Evolutionary conservation across 2,329 filamentous ascomycete species (phyloP), one percentile per base, ranked within the genome.

Genomic region (Fusarium dimerum): DNA sequence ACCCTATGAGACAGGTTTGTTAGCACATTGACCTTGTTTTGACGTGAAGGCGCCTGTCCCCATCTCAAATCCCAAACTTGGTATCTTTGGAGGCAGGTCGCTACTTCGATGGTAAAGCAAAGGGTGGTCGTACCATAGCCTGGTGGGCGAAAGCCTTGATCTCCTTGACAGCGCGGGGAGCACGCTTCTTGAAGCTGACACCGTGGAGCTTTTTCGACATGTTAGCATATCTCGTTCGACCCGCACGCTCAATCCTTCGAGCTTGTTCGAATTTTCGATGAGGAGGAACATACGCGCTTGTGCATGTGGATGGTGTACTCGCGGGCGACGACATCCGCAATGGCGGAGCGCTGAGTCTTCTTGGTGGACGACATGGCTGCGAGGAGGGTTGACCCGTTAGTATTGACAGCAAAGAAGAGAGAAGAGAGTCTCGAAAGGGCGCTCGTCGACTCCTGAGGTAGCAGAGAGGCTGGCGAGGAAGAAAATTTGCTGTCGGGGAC

Each of bases 221-320:
- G 47, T 62, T 43, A 62, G 57, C 52, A 51, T 18, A 44, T 50
- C 53, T 60, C 26, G 42, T 51, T 51, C 38, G 44, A 18, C 43
- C 8, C 39, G 48, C 30, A 30, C 54, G 47, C 51, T 58, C 50
- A 48, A 10, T 32, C 56, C 41, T 15, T 52, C 45, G 49, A 52
- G 58, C 53, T 55, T 45, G 41, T 43, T 18, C 40, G n/a, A 38
- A 17, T 40, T 48, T 10, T 54, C 13, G 18, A 52, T 26, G 20
- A 50, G 46, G 34, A 45, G 43, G 15, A 58, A 74, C 71, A 53
- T 73, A 75, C 72, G 65, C 93, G 89, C 90, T 96, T 97, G 90
- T 99, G 94, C 72, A 99, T 83, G 87, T 99, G 93, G 83, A 99
- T 97, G 80, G 94, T 99, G 88, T 99, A 99, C 85, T 99, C 95